Percentiles rank a stretch among this genome's conserved stretches.
Conservation (phyloP, 305 asterid genomes). For the Fraxinus albicans region DNA sequence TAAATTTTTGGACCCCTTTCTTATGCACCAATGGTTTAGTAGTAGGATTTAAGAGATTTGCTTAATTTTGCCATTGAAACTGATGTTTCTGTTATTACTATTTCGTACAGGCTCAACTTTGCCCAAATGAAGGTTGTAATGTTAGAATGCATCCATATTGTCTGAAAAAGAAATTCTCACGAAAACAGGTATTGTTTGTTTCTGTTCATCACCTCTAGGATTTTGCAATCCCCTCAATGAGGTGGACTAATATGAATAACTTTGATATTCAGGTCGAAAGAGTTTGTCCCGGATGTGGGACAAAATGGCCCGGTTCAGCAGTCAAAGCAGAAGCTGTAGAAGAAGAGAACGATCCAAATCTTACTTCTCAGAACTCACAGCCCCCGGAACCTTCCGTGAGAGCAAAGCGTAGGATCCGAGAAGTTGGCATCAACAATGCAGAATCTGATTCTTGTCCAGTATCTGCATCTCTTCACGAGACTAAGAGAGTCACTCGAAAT, state of each 20-base stretch:
- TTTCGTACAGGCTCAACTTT: conserved; percentile 60
- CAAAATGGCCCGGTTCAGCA: conserved; percentile 45
- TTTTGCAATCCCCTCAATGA: conserved; percentile 4
- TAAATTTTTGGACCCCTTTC: not conserved
- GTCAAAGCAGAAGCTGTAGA: conserved; percentile 48
- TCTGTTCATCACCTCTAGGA: not conserved
- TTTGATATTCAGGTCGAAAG: conserved; percentile 47
- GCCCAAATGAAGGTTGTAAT: conserved; percentile 65
- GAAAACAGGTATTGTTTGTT: conserved; percentile 47
- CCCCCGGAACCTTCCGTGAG: conserved; percentile 34
- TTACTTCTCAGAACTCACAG: conserved; percentile 35
- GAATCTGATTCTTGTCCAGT: conserved; percentile 27
- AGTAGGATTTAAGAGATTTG: not conserved
- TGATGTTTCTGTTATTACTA: conserved; percentile 3
- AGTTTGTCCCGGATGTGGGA: conserved; percentile 73
- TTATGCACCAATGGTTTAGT: not conserved
- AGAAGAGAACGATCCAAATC: conserved; percentile 29
- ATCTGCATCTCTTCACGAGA: conserved; percentile 1
- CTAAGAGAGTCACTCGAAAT: not conserved
- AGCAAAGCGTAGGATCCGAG: conserved; percentile 38
- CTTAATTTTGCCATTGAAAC: conserved; percentile 7
- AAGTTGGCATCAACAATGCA: conserved; percentile 18
- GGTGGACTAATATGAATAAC: conserved; percentile 7
- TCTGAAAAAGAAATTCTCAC: conserved; percentile 66
- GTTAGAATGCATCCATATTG: conserved; percentile 74